phyloP scores from a whole-genome alignment of 306 rosid species.

The Luffa aegyptiaca region DNA sequence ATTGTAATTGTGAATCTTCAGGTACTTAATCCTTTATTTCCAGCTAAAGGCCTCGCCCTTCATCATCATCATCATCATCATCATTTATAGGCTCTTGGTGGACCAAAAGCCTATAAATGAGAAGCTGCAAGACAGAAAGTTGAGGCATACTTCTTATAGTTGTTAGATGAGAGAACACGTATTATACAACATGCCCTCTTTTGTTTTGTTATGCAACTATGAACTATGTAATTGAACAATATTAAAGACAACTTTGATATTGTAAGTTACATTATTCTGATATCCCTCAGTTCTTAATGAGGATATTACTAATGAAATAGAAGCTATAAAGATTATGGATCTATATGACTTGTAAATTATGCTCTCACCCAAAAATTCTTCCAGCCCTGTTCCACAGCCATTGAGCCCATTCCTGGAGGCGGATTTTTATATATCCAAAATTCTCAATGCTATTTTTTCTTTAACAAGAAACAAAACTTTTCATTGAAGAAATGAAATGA shows the following conservation, averaged over 20 bases:
- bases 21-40: slow-evolving; percentile 26
- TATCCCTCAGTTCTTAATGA: background rate
- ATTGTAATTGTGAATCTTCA: slow-evolving; percentile 93
- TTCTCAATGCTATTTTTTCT: too few relatives aligned
- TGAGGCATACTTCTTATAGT: background rate
- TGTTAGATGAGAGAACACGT: background rate
- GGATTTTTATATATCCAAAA: too few relatives aligned
- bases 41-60: background rate
- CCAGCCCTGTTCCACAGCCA: too few relatives aligned
- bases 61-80: background rate
- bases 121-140: background rate
- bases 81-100: background rate
- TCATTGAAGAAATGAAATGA: too few relatives aligned
- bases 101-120: background rate
- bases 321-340: too few relatives aligned
- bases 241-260: background rate
- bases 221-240: background rate
- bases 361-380: too few relatives aligned
- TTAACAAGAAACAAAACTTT: too few relatives aligned
- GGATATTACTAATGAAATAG: background rate
- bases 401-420: too few relatives aligned
- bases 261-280: background rate
- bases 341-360: too few relatives aligned
- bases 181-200: background rate
- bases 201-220: background rate